A percentile compares a stretch with the other conserved stretches of the same genome.
Evolutionary conservation across 2,329 filamentous ascomycete species (phyloP).

Genomic region (Thelonectria olida): DNA sequence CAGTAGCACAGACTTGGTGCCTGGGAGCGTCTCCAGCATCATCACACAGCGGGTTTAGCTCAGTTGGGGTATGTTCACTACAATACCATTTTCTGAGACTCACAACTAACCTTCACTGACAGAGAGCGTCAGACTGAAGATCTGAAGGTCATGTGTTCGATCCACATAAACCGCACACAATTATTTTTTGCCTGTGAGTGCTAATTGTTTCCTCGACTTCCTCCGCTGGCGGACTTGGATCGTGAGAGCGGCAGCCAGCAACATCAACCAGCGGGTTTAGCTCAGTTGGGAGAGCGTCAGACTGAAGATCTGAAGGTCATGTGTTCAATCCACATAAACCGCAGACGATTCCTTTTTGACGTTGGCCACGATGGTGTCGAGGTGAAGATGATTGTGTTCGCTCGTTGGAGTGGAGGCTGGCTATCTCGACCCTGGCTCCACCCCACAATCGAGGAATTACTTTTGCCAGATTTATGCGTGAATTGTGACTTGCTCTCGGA

Average conservation of each 20-base stretch:
- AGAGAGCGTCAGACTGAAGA: conserved; percentile 25
- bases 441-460: not conserved
- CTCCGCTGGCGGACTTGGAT: not conserved
- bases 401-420: not conserved
- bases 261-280: conserved; percentile 15
- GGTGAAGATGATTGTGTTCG: not conserved
- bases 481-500: not conserved
- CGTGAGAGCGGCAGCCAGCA: not conserved
- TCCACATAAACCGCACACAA: conserved; percentile 18
- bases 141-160: conserved; percentile 25
- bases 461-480: not conserved
- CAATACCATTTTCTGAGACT: not conserved
- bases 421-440: not conserved
- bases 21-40: not conserved
- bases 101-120: conserved; percentile 20
- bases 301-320: conserved; percentile 22
- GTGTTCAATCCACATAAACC: conserved; percentile 22
- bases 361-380: not conserved
- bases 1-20: not conserved
- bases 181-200: conserved; percentile 5
- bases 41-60: conserved; percentile 20
- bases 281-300: conserved; percentile 22
- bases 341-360: conserved; percentile 7
- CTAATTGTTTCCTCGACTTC: not conserved
- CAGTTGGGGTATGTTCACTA: conserved; percentile 19